Evolutionary conservation across 1,139 yeast genomes (phyloP).

Genomic region (Wickerhamomyces sp.): DNA sequence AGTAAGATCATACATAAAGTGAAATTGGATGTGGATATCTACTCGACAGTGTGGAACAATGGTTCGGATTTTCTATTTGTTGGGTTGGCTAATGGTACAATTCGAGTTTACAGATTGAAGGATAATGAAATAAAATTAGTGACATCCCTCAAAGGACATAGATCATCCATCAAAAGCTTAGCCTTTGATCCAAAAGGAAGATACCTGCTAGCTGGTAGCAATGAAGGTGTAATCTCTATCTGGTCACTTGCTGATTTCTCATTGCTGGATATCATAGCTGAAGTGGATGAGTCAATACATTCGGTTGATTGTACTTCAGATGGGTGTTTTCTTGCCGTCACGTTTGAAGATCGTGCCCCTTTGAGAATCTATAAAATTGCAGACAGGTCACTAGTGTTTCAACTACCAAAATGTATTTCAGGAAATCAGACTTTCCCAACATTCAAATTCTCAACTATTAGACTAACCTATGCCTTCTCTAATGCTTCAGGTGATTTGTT

Average conservation of each 20-base stretch:
- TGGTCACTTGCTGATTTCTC: slow-evolving; percentile 51
- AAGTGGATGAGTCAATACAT: slow-evolving; percentile 46
- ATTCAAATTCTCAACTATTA: slow-evolving; percentile 40
- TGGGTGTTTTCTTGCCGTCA: slow-evolving; percentile 41
- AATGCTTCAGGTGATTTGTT: slow-evolving; percentile 33
- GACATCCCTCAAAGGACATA: slow-evolving; percentile 40
- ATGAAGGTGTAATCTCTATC: slow-evolving; percentile 63
- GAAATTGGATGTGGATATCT: slow-evolving; percentile 10
- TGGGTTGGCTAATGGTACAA: slow-evolving; percentile 33
- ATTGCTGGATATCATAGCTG: slow-evolving; percentile 39
- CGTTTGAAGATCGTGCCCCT: slow-evolving; percentile 39
- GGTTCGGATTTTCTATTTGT: slow-evolving; percentile 26
- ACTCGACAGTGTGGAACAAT: slow-evolving; percentile 28
- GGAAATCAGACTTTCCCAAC: slow-evolving; percentile 34
- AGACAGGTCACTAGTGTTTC: slow-evolving; percentile 28
- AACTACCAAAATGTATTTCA: slow-evolving; percentile 34
- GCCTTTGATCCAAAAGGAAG: slow-evolving; percentile 56
- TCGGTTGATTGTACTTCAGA: slow-evolving; percentile 41
- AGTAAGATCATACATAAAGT: slow-evolving; percentile 15
- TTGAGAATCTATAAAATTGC: slow-evolving; percentile 37
- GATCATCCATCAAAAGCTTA: slow-evolving; percentile 47
- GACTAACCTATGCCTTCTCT: slow-evolving; percentile 33
- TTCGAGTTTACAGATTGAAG: slow-evolving; percentile 26
- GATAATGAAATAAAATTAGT: slow-evolving; percentile 19
- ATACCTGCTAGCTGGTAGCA: slow-evolving; percentile 55